These are phyloP conservation scores for Akanthomyces muscarius DNA, from an alignment of 2,329 filamentous ascomycete genomes.

Conservation along the genomic window DNA sequence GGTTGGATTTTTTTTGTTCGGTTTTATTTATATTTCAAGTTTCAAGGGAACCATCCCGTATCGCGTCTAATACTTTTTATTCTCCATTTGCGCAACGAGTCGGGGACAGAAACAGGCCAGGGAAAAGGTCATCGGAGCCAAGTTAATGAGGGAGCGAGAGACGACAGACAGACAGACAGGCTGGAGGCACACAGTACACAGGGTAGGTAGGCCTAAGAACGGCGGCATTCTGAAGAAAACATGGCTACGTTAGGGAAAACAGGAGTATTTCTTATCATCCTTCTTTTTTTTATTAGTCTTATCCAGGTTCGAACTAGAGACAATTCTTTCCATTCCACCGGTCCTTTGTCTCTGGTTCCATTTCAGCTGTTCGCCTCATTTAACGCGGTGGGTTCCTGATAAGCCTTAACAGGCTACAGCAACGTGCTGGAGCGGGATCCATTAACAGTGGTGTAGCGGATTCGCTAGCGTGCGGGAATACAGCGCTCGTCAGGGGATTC, in stretches of 20 bases:
- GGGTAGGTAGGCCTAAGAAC: not conserved
- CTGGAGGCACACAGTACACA: not conserved
- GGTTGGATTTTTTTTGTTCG: conserved; percentile 3
- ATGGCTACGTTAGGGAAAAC: conserved; percentile 4
- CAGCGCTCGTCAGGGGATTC: not conserved
- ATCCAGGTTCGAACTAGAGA: not conserved
- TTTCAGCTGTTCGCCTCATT: conserved; percentile 2
- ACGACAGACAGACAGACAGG: too few relatives aligned
- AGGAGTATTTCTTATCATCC: conserved; percentile 9
- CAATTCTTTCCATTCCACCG: not conserved
- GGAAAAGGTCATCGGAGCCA: not conserved
- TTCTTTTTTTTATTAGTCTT: conserved; percentile 1
- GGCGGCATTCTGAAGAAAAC: not conserved
- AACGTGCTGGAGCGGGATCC: not conserved
- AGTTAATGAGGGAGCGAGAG: not conserved
- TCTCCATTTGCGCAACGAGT: not conserved
- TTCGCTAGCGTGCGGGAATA: too few relatives aligned
- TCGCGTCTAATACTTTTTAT: not conserved
- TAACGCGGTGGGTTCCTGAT: not conserved
- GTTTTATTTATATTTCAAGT: not conserved
- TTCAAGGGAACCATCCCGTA: not conserved
- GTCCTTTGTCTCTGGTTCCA: not conserved
- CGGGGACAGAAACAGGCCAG: not conserved
- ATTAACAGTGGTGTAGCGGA: not conserved
- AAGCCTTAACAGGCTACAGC: not conserved